Conservation (phyloP, 257 asterid species). For the Jaltomata sinuosa region DNA sequence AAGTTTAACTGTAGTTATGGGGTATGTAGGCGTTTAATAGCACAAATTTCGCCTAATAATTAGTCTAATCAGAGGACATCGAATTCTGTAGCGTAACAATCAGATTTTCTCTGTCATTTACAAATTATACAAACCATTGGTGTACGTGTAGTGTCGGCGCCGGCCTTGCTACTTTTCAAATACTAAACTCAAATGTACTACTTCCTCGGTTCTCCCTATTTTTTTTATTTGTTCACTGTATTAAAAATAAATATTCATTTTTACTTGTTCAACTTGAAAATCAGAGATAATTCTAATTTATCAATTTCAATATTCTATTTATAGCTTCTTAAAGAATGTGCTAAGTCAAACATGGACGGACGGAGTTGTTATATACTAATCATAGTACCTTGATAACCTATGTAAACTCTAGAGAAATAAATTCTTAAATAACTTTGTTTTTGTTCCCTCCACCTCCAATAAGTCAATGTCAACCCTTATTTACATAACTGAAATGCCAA, state of each 20-base stretch:
- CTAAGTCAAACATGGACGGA: neutral
- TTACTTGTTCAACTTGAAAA: too few relatives aligned
- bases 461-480: neutral
- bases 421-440: neutral
- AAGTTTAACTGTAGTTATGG: too few relatives aligned
- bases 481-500: neutral
- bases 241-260: too few relatives aligned
- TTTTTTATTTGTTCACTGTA: too few relatives aligned
- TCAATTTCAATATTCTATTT: too few relatives aligned
- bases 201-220: too few relatives aligned
- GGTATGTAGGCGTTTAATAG: neutral
- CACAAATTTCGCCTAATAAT: neutral
- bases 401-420: neutral
- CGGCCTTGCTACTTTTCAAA: neutral
- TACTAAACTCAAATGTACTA: neutral
- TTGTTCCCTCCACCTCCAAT: neutral
- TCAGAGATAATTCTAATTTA: too few relatives aligned
- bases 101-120: neutral
- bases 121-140: neutral
- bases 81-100: neutral
- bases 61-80: neutral
- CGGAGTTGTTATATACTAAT: neutral
- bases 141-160: conserved; percentile 1
- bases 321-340: neutral
- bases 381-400: neutral